phyloP scores from a whole-genome alignment of 768 basidiomycete species.

The Suillus variegatus region DNA sequence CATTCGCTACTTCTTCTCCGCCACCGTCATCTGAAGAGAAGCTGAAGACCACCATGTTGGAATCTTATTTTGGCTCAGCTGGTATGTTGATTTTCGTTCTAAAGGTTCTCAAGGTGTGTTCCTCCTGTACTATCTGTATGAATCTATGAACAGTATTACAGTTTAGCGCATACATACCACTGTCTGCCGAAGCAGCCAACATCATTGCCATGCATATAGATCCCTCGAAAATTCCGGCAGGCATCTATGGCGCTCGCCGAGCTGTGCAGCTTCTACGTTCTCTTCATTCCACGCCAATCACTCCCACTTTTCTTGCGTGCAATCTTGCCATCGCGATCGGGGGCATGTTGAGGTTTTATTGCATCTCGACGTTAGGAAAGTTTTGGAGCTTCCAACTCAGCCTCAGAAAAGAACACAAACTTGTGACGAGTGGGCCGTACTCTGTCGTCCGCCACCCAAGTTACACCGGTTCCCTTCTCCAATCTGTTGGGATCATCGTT shows the following conservation, averaged over 20 bases:
- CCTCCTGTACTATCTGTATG: neutral
- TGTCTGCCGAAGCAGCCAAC: neutral
- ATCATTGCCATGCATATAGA: constrained; percentile 5
- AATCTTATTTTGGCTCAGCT: neutral
- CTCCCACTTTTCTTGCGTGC: constrained; percentile 18
- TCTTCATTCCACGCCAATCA: neutral
- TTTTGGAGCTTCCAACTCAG: constrained; percentile 32
- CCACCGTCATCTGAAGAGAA: constrained; percentile 22
- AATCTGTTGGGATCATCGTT: constrained; percentile 4
- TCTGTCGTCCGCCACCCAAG: constrained; percentile 30
- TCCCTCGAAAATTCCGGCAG: neutral
- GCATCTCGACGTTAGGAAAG: constrained; percentile 24
- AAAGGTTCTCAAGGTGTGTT: too few relatives aligned
- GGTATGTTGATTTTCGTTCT: neutral
- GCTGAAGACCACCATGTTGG: neutral
- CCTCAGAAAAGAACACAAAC: constrained; percentile 23
- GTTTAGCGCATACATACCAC: neutral
- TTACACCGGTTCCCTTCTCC: constrained; percentile 23
- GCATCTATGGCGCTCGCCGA: neutral
- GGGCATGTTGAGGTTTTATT: constrained; percentile 21
- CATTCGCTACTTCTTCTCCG: constrained; percentile 24
- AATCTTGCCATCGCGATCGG: constrained; percentile 17
- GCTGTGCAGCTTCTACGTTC: neutral
- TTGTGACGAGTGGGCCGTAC: constrained; percentile 33
- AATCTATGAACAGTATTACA: neutral